Evolutionary conservation across 2,329 filamentous ascomycete species (phyloP), one percentile per base, ranked within the genome.

Genomic region (Cladosporium sp.): DNA sequence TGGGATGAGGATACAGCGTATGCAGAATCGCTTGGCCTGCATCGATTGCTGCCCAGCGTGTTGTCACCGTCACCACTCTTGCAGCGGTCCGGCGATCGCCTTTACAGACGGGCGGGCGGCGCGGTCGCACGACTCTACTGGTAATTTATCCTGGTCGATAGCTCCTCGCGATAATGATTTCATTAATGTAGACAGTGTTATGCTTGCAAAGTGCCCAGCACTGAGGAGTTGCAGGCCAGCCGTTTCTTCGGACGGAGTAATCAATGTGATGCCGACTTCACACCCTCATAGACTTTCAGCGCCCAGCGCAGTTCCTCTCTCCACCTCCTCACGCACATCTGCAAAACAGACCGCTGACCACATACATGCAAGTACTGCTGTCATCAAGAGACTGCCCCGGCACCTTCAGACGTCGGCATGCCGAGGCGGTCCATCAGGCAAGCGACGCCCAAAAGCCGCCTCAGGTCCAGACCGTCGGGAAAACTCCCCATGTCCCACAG

Each of bases 401-500:
- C 32, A 41, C 34, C 32, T 36, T 41, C 55, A 36, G 55, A 41
- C 55, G 21, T 58, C 55, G 55, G 55, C 55, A 58, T 58, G 21
- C 55, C 55, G 55, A 36, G 34, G 12, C n/a, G 24, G 34, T 8
- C 26, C 24, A 24, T 36, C 55, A 41, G 21, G 5, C 5, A 34
- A 26, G 15, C 28, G 32, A 28, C 55, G 55, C 55, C 55, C 32
- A 24, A 41, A 34, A 41, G 32, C 24, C 49, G 24, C 49, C 26
- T 58, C 54, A 14, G 21, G 54, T 58, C 55, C 55, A 58, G 55
- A 58, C 55, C 55, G 34, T 41, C 55, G 55, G 52, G 52, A 32
- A 55, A 32, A 30, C 26, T 55, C 8, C 28, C 28, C 30, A 34
- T 34, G 55, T 34, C 11, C 55, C 15, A 38, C 34, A 14, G 21